Evolutionary conservation across 1,284 basidiomycete species (phyloP).

Genomic region (Moesziomyces antarcticus): DNA sequence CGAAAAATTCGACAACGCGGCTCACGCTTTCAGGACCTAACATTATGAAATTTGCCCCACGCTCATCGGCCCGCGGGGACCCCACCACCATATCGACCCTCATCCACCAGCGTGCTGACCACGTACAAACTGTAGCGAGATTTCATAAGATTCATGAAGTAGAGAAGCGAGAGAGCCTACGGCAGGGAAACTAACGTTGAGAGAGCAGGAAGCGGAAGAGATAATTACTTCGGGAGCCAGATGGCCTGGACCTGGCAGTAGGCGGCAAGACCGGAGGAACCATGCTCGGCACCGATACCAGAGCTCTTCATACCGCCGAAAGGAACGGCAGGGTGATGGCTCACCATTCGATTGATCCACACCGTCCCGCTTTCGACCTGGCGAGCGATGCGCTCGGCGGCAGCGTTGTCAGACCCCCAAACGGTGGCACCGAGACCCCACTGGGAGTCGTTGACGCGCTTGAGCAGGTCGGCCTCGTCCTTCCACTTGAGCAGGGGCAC

Average conservation of each 20-base stretch:
- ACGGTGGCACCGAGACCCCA: slow-evolving; percentile 42
- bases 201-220: too few species aligned
- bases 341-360: slow-evolving; percentile 17
- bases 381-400: slow-evolving; percentile 32
- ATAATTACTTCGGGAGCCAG: slow-evolving; percentile 15
- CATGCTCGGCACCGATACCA: slow-evolving; percentile 36
- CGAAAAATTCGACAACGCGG: too few species aligned
- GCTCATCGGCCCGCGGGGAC: too few species aligned
- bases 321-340: slow-evolving; percentile 25
- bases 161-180: too few species aligned
- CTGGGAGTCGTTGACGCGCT: slow-evolving; percentile 42
- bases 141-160: too few species aligned
- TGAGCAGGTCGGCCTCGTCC: slow-evolving; percentile 43
- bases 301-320: slow-evolving; percentile 43
- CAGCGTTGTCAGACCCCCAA: slow-evolving; percentile 25
- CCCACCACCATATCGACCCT: too few species aligned
- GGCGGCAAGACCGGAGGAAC: slow-evolving; percentile 16
- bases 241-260: slow-evolving; percentile 25
- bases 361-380: slow-evolving; percentile 39
- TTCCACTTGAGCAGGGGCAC: slow-evolving; percentile 48
- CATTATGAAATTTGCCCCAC: too few species aligned
- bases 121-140: too few species aligned
- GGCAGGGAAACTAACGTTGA: too few species aligned
- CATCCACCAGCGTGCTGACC: too few species aligned
- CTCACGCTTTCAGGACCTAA: too few species aligned